phyloP scores from a whole-genome alignment of 441 rosid species.

The Sinapis alba region DNA sequence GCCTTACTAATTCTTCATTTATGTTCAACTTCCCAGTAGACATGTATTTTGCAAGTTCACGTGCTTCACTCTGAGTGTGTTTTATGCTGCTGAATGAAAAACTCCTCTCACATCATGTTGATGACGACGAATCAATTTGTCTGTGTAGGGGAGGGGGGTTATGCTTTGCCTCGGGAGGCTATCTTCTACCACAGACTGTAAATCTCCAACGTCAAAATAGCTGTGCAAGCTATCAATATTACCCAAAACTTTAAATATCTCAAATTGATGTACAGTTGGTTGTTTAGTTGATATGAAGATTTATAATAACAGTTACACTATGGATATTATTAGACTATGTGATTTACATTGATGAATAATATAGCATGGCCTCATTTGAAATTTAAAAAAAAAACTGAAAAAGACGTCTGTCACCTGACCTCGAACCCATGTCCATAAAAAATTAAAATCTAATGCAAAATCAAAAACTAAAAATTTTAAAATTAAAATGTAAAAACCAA shows the following conservation, averaged over 20 bases:
- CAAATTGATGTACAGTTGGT: conserved; percentile 27
- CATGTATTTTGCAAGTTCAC: background rate
- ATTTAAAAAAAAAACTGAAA: no score
- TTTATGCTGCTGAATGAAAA: background rate
- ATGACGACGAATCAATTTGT: background rate
- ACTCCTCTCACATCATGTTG: background rate
- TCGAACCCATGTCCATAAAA: no score
- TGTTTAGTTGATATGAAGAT: conserved; percentile 13
- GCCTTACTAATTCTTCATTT: background rate
- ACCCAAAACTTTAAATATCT: conserved; percentile 12
- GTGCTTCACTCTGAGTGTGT: conserved; percentile 5
- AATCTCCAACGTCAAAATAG: conserved; percentile 30
- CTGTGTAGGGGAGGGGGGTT: background rate
- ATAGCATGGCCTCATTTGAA: no score
- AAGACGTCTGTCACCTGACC: no score
- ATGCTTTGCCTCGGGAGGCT: conserved; percentile 15
- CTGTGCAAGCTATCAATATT: background rate
- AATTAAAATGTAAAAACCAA: no score
- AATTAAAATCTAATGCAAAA: no score
- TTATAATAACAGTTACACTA: background rate
- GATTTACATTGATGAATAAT: no score
- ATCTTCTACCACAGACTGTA: conserved; percentile 17
- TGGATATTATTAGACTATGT: background rate
- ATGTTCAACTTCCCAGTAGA: background rate
- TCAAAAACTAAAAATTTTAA: no score